A percentile compares a stretch with the other conserved stretches of the same genome.
phyloP scores from a whole-genome alignment of 805 yeast species.

The Millerozyma miso region DNA sequence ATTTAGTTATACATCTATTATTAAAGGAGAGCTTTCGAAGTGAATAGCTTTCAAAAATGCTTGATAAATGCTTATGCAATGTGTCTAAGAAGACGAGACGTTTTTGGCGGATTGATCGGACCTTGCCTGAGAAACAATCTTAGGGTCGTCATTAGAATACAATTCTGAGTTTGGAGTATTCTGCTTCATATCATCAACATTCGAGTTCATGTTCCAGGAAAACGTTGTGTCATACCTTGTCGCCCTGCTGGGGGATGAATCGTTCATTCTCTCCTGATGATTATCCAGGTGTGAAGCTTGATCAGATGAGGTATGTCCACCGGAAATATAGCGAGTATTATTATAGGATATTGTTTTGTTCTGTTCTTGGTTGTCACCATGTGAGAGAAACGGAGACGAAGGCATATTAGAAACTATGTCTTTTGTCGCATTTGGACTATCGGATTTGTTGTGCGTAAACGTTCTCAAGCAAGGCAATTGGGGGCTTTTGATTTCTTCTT shows the following conservation, averaged over 20 bases:
- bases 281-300: neutral
- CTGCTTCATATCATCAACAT: constrained; percentile 6
- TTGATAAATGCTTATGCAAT: neutral
- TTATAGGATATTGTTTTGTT: neutral
- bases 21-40: too few species aligned
- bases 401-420: constrained; percentile 30
- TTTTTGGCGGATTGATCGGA: neutral
- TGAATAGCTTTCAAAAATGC: too few species aligned
- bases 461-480: constrained; percentile 30
- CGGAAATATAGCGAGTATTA: constrained; percentile 2
- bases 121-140: neutral
- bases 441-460: constrained; percentile 12
- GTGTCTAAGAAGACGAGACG: neutral
- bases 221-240: constrained; percentile 32
- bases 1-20: neutral
- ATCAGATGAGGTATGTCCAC: too few species aligned
- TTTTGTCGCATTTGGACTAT: neutral
- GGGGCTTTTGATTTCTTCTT: constrained; percentile 13
- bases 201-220: constrained; percentile 17
- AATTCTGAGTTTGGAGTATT: constrained; percentile 27
- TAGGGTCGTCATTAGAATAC: constrained; percentile 17
- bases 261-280: constrained; percentile 1
- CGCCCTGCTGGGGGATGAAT: constrained; percentile 32
- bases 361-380: neutral
- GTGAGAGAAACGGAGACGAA: constrained; percentile 34